Base-by-base conservation (phyloP, 169 alveolate species). In the Eimeria sp. region DNA sequence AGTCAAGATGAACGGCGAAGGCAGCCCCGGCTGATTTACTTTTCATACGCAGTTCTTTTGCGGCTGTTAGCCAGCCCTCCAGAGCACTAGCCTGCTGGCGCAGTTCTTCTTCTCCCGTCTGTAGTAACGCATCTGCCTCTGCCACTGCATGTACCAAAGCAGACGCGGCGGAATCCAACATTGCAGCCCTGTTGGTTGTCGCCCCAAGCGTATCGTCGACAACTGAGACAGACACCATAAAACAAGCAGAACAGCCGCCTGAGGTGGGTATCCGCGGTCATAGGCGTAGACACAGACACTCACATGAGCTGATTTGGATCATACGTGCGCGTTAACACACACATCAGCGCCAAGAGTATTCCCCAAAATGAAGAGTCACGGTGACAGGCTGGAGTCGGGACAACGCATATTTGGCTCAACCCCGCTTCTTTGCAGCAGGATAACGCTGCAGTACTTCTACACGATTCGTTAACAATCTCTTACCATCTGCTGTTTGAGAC, bases 11-110 rank as follows among this genome's bases (percentile, higher is more conserved):
- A 64, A 37, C 30, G 52, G 93, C 30, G 10, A 87, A 64, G 1
- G 82, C 93, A 30, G 64, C 80, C 30, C 74, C 83, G 33, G 82
- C 72, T 23, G 78, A 40, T 46, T 87, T 60, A 33, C 46, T 87
- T 40, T 87, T 71, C 93, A 66, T 46, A 8, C 83, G 93, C 83
- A 87, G 62, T 71, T 87, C 93, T 40, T 66, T 37, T 25, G 93
- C 80, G 23, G 93, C 93, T 23, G 82, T 87, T 11, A 87, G 80
- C 78, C 80, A 87, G 16, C 93, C 93, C 93, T 87, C 93, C 93
- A 87, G 93, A 9, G 93, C 93, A 40, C 93, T 43, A 40, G 93
- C 66, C 33, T 87, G 93, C 49, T 64, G 93, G 10, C 72, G 83
- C 49, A 87, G 78, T 30, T 87, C 93, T 58, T 87, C 93, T 46